Base-by-base conservation (phyloP, 805 yeast species). In the Candida patagonica region DNA sequence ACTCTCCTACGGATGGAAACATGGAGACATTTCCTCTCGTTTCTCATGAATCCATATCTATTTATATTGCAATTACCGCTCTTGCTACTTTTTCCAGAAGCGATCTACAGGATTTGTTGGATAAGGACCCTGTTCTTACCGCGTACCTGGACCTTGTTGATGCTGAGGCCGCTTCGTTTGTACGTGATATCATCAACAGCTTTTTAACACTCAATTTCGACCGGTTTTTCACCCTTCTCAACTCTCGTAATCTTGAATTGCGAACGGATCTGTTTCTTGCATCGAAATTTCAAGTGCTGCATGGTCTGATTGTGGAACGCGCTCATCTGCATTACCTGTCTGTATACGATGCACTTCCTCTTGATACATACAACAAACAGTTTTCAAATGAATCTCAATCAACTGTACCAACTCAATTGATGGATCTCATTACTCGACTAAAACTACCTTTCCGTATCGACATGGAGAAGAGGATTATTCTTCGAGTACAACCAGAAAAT, bases 41-140 rank as follows among this genome's bases (percentile, higher is more conserved):
- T 9, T 20, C 38, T 6, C 31, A 15, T 4, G 19, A 26, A 20
- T 45, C 41, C 21, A 10, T 47, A 5, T 42, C 42, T n/a, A 32
- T 39, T 7, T 45, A 45, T 26, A 42, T 39, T 27, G 41, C 45
- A 9, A 20, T 45, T 20, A 35, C 42, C 21, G 51, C 45, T 6
- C 33, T 47, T 35, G 51, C 47, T 5, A 29, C 47, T 23, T 33
- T 45, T 15, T 21, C 25, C 10, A n/a, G 51, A 23, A 26, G 25
- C 10, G 41, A 47, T 24, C 35, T 47, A 16, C 31, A 41, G 30
- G 45, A 25, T 29, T 25, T 47, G 25, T 38, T 37, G 6, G 39
- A 45, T 15, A 45, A 46, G 31, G 51, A 47, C 26, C 34, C 42
- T 1, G 37, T 35, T 5, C 45, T 41, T 26, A 36, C 42, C 12